Evolutionary conservation across 2,329 filamentous ascomycete species (phyloP), one percentile per base, ranked within the genome.

Genomic region (Colletotrichum caudatum): DNA sequence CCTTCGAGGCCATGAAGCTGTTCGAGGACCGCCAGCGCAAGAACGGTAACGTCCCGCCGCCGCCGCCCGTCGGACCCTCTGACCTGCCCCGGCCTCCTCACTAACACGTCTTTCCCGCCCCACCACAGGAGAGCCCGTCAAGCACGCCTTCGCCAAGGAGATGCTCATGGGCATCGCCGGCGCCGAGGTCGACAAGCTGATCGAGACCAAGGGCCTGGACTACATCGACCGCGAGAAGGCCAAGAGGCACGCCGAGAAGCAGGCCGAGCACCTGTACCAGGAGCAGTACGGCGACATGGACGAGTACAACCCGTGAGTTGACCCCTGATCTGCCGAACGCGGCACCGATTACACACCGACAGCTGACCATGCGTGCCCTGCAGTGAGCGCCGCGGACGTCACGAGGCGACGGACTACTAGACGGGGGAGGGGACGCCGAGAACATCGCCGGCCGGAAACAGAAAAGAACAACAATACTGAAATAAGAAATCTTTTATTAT

Each of bases 1-100:
- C 91, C 73, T 95, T 95, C 79, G 91, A 89, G 74, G 93, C 90
- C 77, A 92, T 95, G 88, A 94, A 94, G 86, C 84, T 91, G 29
- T 95, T 91, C 77, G 93, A 95, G 83, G 91, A 94, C 81, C 85
- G 88, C 77, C 92, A 94, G 84, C 91, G 92, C 77, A 85, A 83
- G 68, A 85, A 93, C 80, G 93, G 91, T 90, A 84, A 84, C 35
- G 84, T 56, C 3, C 11, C 33, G 0, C 26, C 33, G 3, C 29
- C 18, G 3, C 29, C 20, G 5, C 56, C 9, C 8, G 20, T 23
- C 44, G 5, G 6, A n/a, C 0, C 37, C 61, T 29, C 37, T 48
- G 26, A 29, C 26, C 26, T n/a, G n/a, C n/a, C 64, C 44, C 9
- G 9, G 7, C 9, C 6, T 23, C 33, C 2, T 3, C 11, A 23